Conservation (phyloP, 345 rosid genomes). For the Laguncularia racemosa region DNA sequence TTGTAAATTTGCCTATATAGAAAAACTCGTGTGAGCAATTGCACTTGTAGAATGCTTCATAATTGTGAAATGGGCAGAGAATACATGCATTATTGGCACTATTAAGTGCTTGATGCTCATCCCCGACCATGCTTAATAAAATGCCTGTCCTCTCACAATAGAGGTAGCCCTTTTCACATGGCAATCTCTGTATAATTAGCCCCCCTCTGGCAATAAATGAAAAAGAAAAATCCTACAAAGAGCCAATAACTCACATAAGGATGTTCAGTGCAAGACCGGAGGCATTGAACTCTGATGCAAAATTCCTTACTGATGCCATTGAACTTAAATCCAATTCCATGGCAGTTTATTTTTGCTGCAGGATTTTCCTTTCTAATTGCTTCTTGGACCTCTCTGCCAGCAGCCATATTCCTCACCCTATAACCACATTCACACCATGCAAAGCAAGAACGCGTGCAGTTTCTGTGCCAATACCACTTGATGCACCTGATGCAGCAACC, state of each 20-base stretch:
- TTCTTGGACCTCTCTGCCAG: conserved; percentile 24
- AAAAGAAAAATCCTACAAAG: not conserved
- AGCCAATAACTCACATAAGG: conserved; percentile 35
- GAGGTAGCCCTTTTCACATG: no score
- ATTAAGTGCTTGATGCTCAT: no score
- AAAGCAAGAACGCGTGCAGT: conserved; percentile 41
- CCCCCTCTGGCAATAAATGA: no score
- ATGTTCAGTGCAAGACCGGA: conserved; percentile 37
- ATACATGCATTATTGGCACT: no score
- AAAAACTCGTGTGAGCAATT: no score
- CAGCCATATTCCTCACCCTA: conserved; percentile 25
- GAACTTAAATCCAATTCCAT: conserved; percentile 37
- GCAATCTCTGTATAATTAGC: not conserved
- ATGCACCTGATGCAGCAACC: conserved; percentile 20
- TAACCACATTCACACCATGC: conserved; percentile 36
- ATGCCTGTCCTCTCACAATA: no score
- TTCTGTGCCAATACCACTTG: conserved; percentile 39
- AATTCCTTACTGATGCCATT: conserved; percentile 28
- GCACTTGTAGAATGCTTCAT: no score
- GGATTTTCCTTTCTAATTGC: conserved; percentile 27
- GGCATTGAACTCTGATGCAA: conserved; percentile 34
- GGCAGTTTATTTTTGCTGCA: conserved; percentile 23
- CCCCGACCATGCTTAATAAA: no score
- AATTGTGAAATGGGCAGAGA: no score
- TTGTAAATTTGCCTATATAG: no score